These are phyloP conservation scores for Penicillium sp. DNA, from an alignment of 2,329 filamentous ascomycete species.

Conservation along the genomic window DNA sequence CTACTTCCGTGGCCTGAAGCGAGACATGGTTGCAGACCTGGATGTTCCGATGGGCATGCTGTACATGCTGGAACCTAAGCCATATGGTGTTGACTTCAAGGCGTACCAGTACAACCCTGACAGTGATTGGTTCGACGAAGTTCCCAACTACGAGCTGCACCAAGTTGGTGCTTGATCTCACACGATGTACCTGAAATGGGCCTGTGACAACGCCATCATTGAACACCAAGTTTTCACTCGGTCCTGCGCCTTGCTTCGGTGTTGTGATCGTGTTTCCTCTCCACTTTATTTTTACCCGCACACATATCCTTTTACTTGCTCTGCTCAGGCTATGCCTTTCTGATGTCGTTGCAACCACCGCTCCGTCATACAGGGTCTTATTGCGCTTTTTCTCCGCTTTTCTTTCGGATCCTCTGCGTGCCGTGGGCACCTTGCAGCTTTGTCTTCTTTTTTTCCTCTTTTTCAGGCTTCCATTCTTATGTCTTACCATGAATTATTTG, in stretches of 20 bases:
- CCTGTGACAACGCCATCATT: background rate
- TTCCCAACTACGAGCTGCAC: slow-evolving; percentile 73
- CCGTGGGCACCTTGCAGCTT: too few species aligned
- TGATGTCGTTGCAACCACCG: too few species aligned
- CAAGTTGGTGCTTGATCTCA: slow-evolving; percentile 26
- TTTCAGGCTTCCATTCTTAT: background rate
- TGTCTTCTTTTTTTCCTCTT: background rate
- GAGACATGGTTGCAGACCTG: slow-evolving; percentile 87
- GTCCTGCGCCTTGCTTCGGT: background rate
- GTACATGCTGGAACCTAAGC: slow-evolving; percentile 93
- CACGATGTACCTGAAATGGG: background rate
- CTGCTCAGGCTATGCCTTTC: too few species aligned
- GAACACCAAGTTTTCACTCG: background rate
- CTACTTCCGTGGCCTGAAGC: slow-evolving; percentile 89
- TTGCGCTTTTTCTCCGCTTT: too few species aligned
- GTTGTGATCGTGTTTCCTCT: too few species aligned
- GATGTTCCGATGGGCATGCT: slow-evolving; percentile 91
- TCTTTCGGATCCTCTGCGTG: too few species aligned
- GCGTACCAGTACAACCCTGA: slow-evolving; percentile 83
- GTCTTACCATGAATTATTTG: slow-evolving; percentile 4
- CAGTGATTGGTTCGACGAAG: slow-evolving; percentile 72
- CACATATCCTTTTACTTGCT: too few species aligned
- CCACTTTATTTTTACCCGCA: too few species aligned
- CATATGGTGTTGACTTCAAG: slow-evolving; percentile 95
- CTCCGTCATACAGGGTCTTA: too few species aligned